Evolutionary conservation across 2,329 filamentous ascomycete genomes (phyloP), one percentile per base, ranked within the genome.

Genomic region (Aspergillus unguis): DNA sequence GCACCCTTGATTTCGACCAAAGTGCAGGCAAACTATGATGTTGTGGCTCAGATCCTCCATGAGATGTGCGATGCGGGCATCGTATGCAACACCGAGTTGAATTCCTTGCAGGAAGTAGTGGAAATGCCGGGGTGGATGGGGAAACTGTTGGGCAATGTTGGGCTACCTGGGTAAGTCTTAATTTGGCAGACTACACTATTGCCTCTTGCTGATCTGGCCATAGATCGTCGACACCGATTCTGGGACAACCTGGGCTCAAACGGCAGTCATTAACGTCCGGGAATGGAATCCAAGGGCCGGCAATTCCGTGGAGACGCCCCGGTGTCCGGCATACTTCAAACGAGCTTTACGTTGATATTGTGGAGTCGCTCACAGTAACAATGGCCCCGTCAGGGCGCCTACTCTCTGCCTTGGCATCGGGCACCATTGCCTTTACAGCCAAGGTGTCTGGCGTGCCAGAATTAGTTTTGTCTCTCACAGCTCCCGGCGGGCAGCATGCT

Each of bases 301-400:
- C 84, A 2, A 83, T 97, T 37, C 92, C 92, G 1, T 99, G 94
- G 94, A 84, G 94, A 56, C 81, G 91, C 55, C 85, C 90, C 36
- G 96, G 96, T 65, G 94, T 99, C 48, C 83, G 92, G 11, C 94
- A 99, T 71, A 97, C 92, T 3, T 95, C 89, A 50, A 99, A 97
- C 72, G 94, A 99, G 71, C 80, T 99, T 61, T 97, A 97, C 69
- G 92, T 96, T 52, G 94, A 99, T 69, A 85, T 99, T 9, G 85
- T 99, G 56, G 94, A 99, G 75, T 90, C 89, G 1, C 78, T 99
- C 0, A 84, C 85, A 1, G 90, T 96, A 37, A 96, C 88, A 0
- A 81, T 97, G 38, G 91, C 94, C 0, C 94, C 94, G 0, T 96
- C 92, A 0, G 94, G 94, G 4, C 82, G 91, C 10, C 87, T 92